Evolutionary conservation across 2,329 filamentous ascomycete species (phyloP), one percentile per base, ranked within the genome.

Genomic region (Penicillium sp.): DNA sequence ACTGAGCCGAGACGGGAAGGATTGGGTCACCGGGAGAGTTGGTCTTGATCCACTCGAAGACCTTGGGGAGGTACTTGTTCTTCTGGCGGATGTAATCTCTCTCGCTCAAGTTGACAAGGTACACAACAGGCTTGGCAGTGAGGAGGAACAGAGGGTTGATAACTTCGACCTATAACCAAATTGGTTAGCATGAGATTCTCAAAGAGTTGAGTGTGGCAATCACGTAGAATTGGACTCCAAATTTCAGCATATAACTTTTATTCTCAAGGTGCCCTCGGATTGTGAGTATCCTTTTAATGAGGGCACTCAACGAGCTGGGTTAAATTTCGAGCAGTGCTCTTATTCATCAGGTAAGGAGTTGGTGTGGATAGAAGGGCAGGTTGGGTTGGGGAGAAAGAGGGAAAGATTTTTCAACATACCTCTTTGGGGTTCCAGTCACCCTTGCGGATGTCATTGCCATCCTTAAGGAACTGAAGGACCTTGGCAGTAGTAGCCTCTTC

Each of bases 301-400:
- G 88, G 85, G 84, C 73, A 85, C 88, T 97, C 93, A 88, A 96
- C 89, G 94, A 99, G 94, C 94, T 99, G 94, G 94, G 94, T 69
- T 70, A 90, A 90, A 90, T 81, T 83, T 91, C 89, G 89, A 92
- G 91, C 90, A 81, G 84, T 87, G 90, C 91, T 94, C 88, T 96
- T 96, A 88, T 87, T 97, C 94, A 97, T 97, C 94, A 96, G 88
- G 69, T 74, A 80, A 85, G 68, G 66, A 59, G 64, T 52, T 49
- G 49, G 37, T 26, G 40, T 40, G 37, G n/a, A 26, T n/a, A 10
- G 10, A 25, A 33, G 33, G 42, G 42, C 33, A 40, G 10, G 19
- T 30, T n/a, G 5, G 2, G 10, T 25, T 10, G 14, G 35, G 30
- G 50, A 41, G 53, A 56, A 36, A 42, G 56, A 5, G 30, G 5